Base-by-base conservation (phyloP, 192 early-diverging fungal genomes). In the Gaertneriomyces semiglobifer region DNA sequence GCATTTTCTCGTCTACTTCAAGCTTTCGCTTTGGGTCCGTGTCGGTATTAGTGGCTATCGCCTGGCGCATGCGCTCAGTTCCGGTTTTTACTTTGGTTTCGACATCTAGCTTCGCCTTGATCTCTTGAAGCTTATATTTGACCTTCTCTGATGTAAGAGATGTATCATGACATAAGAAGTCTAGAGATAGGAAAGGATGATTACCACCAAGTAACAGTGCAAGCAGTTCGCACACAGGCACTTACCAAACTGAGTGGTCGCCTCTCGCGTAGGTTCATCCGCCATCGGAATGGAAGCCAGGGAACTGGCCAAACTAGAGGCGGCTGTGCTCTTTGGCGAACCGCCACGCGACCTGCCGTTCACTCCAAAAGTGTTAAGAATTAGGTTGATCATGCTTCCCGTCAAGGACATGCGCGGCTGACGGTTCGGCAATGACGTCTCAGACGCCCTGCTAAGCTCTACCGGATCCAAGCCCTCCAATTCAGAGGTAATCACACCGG, bases 61-160 rank as follows among this genome's bases (percentile, higher is more conserved):
- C 80, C 44, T 76, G 53, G 9, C 53, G 53, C 76, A 95, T 86
- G 50, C 84, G 78, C 67, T 92, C 85, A 9, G 88, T 90, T 39
- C 91, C 93, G 39, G 85, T 89, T 65, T 88, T 81, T n/a, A 99
- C 87, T 76, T 95, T 94, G 68, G 83, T 88, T 79, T 99, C 97
- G 18, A 98, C 88, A 58, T 94, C 91, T 12, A 98, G 85, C 77
- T 97, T 96, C 69, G 86, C 89, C 43, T 88, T 87, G 40, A 95
- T 82, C 74, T 96, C 93, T 43, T 86, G 84, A 18, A 98, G 80
- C 75, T 93, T 94, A 70, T 78, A 84, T 47, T 71, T 77, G 12
- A 86, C 72, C 57, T 86, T 86, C 50, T 77, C 76, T 5, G 63
- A 53, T 25, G 82, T 83, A 44, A 84, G 72, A 2, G 72, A 52